Percentiles rank a stretch among this genome's conserved stretches.
Conservation (phyloP, 257 asterid species). For the Leonotis leonurus region DNA sequence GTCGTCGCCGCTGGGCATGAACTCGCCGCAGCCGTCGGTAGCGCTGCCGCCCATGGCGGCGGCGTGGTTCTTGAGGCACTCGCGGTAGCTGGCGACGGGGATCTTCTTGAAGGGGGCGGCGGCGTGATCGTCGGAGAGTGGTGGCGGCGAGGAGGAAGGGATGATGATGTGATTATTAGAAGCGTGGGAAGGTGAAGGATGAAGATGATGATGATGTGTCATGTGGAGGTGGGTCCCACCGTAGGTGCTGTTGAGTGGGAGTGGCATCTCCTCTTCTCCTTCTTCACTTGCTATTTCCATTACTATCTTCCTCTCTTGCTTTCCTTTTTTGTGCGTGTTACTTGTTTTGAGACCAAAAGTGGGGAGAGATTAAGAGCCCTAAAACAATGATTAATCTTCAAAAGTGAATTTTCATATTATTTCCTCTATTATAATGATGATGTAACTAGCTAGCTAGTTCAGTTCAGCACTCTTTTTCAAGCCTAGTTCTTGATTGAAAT, state of each 20-base stretch:
- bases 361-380: conserved; percentile 15
- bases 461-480: conserved; percentile 38
- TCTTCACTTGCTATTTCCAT: conserved; percentile 50
- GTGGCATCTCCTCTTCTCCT: conserved; percentile 35
- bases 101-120: conserved; percentile 38
- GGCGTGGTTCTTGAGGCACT: conserved; percentile 90
- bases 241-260: conserved; percentile 71
- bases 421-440: no score
- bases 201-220: conserved; percentile 29
- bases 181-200: no score
- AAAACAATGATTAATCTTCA: conserved; percentile 21
- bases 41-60: conserved; percentile 88
- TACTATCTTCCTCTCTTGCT: background rate
- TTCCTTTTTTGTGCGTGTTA: conserved; percentile 21
- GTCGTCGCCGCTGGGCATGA: conserved; percentile 88
- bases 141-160: conserved; percentile 20
- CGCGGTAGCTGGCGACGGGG: conserved; percentile 41
- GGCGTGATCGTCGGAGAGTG: background rate
- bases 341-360: conserved; percentile 61
- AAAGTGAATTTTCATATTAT: conserved; percentile 4
- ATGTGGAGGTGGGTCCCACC: conserved; percentile 47
- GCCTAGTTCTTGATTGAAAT: background rate
- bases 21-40: conserved; percentile 93
- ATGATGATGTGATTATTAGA: conserved; percentile 24
- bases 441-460: no score